Base-by-base conservation (phyloP, 139 green algal genomes). In the Cymbomonas tetramitiformis region DNA sequence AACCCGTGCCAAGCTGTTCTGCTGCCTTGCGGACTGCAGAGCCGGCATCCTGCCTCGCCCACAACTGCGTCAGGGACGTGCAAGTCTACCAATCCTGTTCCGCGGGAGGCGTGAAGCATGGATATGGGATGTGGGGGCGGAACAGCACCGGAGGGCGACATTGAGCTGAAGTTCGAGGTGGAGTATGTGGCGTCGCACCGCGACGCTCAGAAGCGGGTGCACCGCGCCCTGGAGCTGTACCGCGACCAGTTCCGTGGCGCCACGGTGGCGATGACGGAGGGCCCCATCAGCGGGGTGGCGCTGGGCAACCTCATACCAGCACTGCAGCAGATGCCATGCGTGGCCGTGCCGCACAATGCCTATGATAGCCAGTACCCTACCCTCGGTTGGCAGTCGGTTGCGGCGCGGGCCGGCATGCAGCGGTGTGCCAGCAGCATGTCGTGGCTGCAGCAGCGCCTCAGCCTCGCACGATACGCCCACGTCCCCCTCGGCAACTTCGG, bases 361-460 rank as follows among this genome's bases (percentile, higher is more conserved):
- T 61, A 62, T 24, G 73, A 84, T 55, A 62, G 23, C 30, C 48
- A 61, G 24, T 47, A 55, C 18, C 21, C 29, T 1, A 26, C 77
- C 1, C 71, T 94, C 49, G 74, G 78, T 47, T 96, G 87, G 87
- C 86, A 95, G 73, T 46, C 70, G 31, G 66, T 65, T 1, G 83
- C 80, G 1, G 76, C 71, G 23, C 68, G 75, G 7, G 50, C 63
- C 0, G 85, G 78, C 0, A 36, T 82, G 18, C 44, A 66, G 25
- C 74, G 74, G 36, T 52, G 76, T 23, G 72, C 73, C 4, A 21
- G 7, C 12, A 33, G 21, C 10, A 34, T 15, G 7, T 7, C 55
- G 10, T 94, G 81, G 80, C 66, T 94, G 32, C 26, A 70, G 33
- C 76, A 83, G 29, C 71, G 70, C 6, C 66, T 80, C 0, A 49